phyloP scores from a whole-genome alignment of 208 protist genomes.

The Leishmania tarentolae region DNA sequence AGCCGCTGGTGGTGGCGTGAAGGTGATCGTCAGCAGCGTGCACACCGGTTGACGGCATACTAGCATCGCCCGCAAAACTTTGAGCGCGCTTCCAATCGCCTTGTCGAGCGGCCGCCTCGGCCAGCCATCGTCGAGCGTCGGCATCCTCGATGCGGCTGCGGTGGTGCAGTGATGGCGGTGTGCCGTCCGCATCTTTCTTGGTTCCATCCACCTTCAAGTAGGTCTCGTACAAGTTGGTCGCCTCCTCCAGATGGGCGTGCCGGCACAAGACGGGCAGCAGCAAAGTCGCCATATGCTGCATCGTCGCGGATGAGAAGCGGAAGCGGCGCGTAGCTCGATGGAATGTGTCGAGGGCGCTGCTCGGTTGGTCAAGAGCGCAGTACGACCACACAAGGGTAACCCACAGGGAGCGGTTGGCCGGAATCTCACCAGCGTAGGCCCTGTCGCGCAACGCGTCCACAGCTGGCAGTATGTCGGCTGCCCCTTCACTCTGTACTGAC shows the following conservation, averaged over 20 bases:
- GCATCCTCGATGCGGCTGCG: slow-evolving; percentile 21
- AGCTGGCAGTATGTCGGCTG: slow-evolving; percentile 16
- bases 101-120: slow-evolving; percentile 72
- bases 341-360: slow-evolving; percentile 59
- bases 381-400: slow-evolving; percentile 82
- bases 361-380: slow-evolving; percentile 41
- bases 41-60: not conserved
- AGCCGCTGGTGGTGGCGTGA: not conserved
- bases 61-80: not conserved
- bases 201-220: slow-evolving; percentile 30
- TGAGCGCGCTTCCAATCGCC: slow-evolving; percentile 54
- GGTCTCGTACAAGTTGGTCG: slow-evolving; percentile 36
- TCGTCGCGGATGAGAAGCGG: slow-evolving; percentile 52
- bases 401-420: slow-evolving; percentile 60
- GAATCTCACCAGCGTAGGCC: slow-evolving; percentile 74
- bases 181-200: not conserved
- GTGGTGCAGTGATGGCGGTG: not conserved
- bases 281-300: slow-evolving; percentile 64
- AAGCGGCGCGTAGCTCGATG: slow-evolving; percentile 52
- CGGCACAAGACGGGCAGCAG: slow-evolving; percentile 65
- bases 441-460: slow-evolving; percentile 66
- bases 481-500: not conserved
- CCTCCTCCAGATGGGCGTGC: slow-evolving; percentile 47
- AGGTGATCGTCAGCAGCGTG: not conserved
- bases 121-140: slow-evolving; percentile 47